Evolutionary conservation across 225 moss, liverwort and hornwort species (phyloP), one percentile per base, ranked within the genome.

Genomic region (Lunularia cruciata): DNA sequence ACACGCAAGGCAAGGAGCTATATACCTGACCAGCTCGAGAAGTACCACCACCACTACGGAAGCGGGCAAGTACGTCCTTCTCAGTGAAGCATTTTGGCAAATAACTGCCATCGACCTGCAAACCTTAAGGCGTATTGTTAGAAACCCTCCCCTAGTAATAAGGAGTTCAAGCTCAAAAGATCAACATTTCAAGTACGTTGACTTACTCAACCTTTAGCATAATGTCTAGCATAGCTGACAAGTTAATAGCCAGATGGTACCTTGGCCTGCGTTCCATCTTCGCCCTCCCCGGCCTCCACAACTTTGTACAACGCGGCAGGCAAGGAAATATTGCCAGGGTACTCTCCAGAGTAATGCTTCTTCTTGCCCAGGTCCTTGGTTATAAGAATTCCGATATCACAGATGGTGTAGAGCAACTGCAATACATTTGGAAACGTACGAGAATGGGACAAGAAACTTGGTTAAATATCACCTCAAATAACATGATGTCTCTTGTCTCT

Each of bases 21-120:
- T 60, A 39, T 60, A 94, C 94, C 89, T 91, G 92, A 54, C 82
- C 89, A 58, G 83, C 65, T 78, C 87, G 84, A 31, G 87, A 82
- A 31, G 79, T 75, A 31, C 66, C 52, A 20, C 75, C 75, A 10
- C 80, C 81, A 30, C 63, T 66, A 73, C 87, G 89, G 47, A 90
- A 81, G 65, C 81, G 83, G 47, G 86, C 76, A 40, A 93, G 72
- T 20, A 89, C 86, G 60, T 98, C 89, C 53, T 79, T 91, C 55
- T 88, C 89, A 28, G 85, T 78, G 23, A 98, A 93, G 83, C 98
- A 90, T 57, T 80, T 72, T n/a, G 98, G 98, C 72, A 98, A 74
- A 78, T 98, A 91, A 80, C 93, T 98, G 59, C 90, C 90, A 79
- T 98, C 98, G 54, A 81, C 87, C 98, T 98, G 74, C 38, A 72